A percentile compares a stretch with the other conserved stretches of the same genome.
These are phyloP conservation scores for Endothia cerciana DNA, from an alignment of 2,329 filamentous ascomycete species.

Conservation along the genomic window DNA sequence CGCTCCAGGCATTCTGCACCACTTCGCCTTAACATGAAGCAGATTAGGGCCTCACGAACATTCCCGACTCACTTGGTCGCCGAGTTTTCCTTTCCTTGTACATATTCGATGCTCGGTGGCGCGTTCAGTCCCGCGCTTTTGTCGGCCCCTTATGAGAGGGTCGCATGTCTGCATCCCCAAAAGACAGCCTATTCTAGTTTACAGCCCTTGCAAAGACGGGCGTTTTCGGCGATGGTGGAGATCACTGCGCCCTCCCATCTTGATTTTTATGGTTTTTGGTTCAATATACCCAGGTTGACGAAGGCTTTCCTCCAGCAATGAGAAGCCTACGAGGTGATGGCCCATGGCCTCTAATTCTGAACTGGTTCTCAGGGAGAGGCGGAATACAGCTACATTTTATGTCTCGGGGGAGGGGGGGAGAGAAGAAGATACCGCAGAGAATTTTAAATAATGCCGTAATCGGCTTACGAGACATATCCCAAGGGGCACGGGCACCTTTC, in stretches of 20 bases:
- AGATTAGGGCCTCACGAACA: constrained; percentile 1
- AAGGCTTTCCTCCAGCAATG: constrained; percentile 39
- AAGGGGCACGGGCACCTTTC: constrained; percentile 15
- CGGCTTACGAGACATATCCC: constrained; percentile 21
- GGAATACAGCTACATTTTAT: constrained; percentile 3
- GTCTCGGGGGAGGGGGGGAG: constrained; percentile 12
- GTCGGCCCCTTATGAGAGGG: neutral
- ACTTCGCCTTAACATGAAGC: constrained; percentile 9
- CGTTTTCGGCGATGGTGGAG: constrained; percentile 21
- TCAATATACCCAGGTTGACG: constrained; percentile 47
- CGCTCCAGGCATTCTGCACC: constrained; percentile 21
- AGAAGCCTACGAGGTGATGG: constrained; percentile 39
- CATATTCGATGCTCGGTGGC: constrained; percentile 20
- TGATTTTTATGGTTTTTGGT: constrained; percentile 41
- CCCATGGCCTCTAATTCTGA: constrained; percentile 33
- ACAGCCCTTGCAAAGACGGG: neutral
- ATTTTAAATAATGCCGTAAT: constrained; percentile 19
- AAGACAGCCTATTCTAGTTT: neutral
- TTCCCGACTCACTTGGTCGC: constrained; percentile 4
- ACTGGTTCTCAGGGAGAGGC: neutral
- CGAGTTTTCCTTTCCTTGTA: constrained; percentile 12
- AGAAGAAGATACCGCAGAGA: constrained; percentile 23
- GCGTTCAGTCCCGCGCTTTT: neutral
- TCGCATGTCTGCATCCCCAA: neutral
- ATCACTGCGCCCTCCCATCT: constrained; percentile 37